Conservation (phyloP, 2,329 filamentous ascomycete genomes). For the Magnaporthiopsis rhizophila region DNA sequence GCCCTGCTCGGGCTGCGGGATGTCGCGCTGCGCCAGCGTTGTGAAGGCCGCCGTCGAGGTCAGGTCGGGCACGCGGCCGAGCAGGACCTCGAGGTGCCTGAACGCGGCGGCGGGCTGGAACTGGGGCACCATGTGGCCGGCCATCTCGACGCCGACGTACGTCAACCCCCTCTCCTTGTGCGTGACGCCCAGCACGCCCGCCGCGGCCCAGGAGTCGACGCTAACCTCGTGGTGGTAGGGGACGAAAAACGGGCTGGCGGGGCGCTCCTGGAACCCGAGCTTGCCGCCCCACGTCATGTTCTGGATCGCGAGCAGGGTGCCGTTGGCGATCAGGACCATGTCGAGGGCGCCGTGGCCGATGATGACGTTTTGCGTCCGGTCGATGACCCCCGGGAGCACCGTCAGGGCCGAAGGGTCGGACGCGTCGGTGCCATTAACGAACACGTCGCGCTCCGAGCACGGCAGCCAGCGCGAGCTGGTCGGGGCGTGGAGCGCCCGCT, state of each 20-base stretch:
- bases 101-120: slow-evolving; percentile 63
- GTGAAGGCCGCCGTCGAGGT: slow-evolving; percentile 31
- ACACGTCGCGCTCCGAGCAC: slow-evolving; percentile 23
- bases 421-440: slow-evolving; percentile 30
- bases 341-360: slow-evolving; percentile 67
- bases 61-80: slow-evolving; percentile 59
- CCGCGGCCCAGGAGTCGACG: slow-evolving; percentile 37
- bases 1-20: background rate
- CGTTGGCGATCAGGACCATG: slow-evolving; percentile 58
- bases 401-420: slow-evolving; percentile 20
- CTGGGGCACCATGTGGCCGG: slow-evolving; percentile 61
- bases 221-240: slow-evolving; percentile 47
- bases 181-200: slow-evolving; percentile 57
- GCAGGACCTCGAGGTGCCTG: slow-evolving; percentile 63
- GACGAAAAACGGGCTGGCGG: slow-evolving; percentile 58
- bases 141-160: slow-evolving; percentile 51
- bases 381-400: slow-evolving; percentile 63
- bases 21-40: slow-evolving; percentile 6
- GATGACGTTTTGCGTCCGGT: slow-evolving; percentile 62
- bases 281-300: slow-evolving; percentile 68
- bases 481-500: slow-evolving; percentile 52
- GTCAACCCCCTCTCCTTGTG: slow-evolving; percentile 67
- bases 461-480: slow-evolving; percentile 42
- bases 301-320: slow-evolving; percentile 63
- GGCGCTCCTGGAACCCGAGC: slow-evolving; percentile 24